Percentiles rank a stretch among this genome's conserved stretches.
Evolutionary conservation across 2,329 filamentous ascomycete species (phyloP).

Genomic region (Sclerotinia borealis): DNA sequence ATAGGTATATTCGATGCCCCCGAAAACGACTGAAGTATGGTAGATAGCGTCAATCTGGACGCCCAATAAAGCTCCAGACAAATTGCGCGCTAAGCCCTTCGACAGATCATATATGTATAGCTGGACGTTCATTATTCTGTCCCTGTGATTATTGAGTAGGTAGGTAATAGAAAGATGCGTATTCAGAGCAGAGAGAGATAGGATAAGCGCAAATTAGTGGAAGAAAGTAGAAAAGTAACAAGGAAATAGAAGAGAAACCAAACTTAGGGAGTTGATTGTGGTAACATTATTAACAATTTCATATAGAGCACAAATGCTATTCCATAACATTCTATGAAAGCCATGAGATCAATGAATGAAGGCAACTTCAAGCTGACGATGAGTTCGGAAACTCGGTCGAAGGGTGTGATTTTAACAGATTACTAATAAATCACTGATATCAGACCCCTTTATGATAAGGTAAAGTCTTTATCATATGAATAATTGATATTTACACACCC

Average conservation of each 20-base stretch:
- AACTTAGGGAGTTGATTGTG: not conserved
- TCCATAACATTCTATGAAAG: conserved; percentile 5
- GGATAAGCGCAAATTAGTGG: not conserved
- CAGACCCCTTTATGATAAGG: not conserved
- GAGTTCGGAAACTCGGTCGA: not conserved
- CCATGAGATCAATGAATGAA: not conserved
- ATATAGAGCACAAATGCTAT: not conserved
- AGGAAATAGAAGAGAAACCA: not conserved
- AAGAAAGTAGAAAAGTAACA: conserved; percentile 2
- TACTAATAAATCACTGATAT: not conserved
- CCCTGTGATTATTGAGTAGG: not conserved
- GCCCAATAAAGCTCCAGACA: conserved; percentile 48
- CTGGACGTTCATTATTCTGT: conserved; percentile 60
- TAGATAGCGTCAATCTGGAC: conserved; percentile 86
- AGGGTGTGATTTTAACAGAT: not conserved
- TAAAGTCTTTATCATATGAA: not conserved
- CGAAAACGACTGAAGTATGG: conserved; percentile 83
- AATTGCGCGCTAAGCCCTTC: conserved; percentile 47
- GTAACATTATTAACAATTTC: not conserved
- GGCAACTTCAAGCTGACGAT: conserved; percentile 11
- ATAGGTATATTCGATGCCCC: conserved; percentile 83
- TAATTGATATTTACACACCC: conserved; percentile 2
- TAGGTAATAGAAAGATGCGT: not conserved
- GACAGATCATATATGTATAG: conserved; percentile 77
- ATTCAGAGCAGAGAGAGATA: not conserved